Percentiles rank a stretch among this genome's conserved stretches.
Evolutionary conservation across 192 early-diverging fungal genomes (phyloP).

Genomic region (Ambispora gerdemannii): DNA sequence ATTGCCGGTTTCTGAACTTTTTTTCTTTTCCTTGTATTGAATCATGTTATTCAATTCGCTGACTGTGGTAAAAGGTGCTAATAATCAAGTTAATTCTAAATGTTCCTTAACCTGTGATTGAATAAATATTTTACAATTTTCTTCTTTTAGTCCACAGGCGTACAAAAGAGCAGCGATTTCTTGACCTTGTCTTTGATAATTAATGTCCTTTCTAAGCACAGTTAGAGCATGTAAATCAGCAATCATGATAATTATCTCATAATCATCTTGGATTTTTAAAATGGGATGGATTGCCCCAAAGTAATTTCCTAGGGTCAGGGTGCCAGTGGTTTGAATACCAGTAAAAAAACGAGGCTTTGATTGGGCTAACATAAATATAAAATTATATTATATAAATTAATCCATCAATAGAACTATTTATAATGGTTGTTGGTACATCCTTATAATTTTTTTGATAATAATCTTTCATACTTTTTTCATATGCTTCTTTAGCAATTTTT

Average conservation of each 20-base stretch:
- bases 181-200: conserved; percentile 53
- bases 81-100: conserved; percentile 15
- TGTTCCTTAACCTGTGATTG: conserved; percentile 63
- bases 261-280: conserved; percentile 67
- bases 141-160: conserved; percentile 77
- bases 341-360: too few relatives aligned
- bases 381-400: too few relatives aligned
- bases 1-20: conserved; percentile 8
- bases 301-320: too few relatives aligned
- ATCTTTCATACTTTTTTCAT: too few relatives aligned
- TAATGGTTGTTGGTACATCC: too few relatives aligned
- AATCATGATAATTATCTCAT: conserved; percentile 43
- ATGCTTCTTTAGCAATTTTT: too few relatives aligned
- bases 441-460: too few relatives aligned
- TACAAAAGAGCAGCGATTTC: conserved; percentile 76
- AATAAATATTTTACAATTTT: conserved; percentile 70
- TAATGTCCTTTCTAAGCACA: conserved; percentile 58
- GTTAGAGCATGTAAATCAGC: conserved; percentile 92
- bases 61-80: background rate
- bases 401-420: too few relatives aligned
- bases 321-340: too few relatives aligned
- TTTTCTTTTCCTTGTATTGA: conserved; percentile 22
- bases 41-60: conserved; percentile 11
- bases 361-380: too few relatives aligned
- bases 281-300: conserved; percentile 85